Evolutionary conservation across 345 rosid genomes (phyloP).

Genomic region (Pistacia vera): DNA sequence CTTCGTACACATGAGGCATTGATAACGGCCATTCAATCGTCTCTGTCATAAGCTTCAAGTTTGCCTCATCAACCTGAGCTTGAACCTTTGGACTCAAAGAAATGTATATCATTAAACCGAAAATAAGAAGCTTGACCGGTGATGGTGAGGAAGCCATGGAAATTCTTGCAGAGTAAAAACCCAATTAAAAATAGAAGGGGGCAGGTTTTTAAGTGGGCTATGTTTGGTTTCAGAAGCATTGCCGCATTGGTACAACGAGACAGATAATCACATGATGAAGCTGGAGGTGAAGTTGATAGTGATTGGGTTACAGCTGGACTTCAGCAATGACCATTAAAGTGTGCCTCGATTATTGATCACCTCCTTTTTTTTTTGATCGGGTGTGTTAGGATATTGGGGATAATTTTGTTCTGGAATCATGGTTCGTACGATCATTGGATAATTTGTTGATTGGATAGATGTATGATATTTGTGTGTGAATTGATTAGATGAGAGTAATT

Average conservation of each 20-base stretch:
- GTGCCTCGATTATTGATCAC: slow-evolving; percentile 27
- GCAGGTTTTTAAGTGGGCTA: not conserved
- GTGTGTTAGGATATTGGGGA: slow-evolving; percentile 14
- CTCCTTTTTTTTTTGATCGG: not conserved
- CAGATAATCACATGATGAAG: slow-evolving; percentile 29
- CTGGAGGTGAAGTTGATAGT: slow-evolving; percentile 16
- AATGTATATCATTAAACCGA: slow-evolving; percentile 15
- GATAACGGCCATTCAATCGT: slow-evolving; percentile 64
- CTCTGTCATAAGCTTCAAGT: slow-evolving; percentile 38
- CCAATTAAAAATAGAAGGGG: not conserved
- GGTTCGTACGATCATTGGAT: not conserved
- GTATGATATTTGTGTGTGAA: no score
- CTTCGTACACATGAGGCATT: slow-evolving; percentile 23
- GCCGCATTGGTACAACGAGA: not conserved
- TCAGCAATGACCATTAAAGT: slow-evolving; percentile 46
- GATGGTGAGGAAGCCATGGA: slow-evolving; percentile 29
- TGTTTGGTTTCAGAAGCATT: not conserved
- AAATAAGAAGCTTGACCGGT: slow-evolving; percentile 15
- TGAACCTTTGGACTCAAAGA: slow-evolving; percentile 5
- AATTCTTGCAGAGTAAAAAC: not conserved
- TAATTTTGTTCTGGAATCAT: not conserved
- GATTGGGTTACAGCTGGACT: slow-evolving; percentile 59
- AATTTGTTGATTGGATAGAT: no score
- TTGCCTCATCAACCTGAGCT: slow-evolving; percentile 37
- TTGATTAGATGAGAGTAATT: no score